Evolutionary conservation across 148 eudicot genomes (phyloP).

Genomic region (Nepenthes mirabilis): DNA sequence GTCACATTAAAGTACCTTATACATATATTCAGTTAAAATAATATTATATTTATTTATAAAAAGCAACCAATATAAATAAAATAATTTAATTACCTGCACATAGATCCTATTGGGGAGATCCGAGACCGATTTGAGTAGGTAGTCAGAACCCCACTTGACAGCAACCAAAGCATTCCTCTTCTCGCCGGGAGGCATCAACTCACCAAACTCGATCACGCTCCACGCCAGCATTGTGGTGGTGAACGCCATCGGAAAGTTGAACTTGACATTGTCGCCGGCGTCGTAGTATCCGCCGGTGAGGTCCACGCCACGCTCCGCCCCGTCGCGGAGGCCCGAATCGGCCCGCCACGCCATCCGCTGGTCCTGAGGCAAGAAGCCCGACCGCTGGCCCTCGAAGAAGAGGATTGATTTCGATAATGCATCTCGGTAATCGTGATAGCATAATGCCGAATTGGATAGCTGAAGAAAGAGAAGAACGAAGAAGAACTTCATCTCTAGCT

Average conservation of each 20-base stretch:
- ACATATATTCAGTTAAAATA: no score
- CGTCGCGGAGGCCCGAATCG: slow-evolving; percentile 32
- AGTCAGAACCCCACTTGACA: slow-evolving; percentile 42
- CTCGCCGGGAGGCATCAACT: slow-evolving; percentile 34
- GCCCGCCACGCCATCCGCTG: slow-evolving; percentile 30
- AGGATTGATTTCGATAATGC: slow-evolving; percentile 37
- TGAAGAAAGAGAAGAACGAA: not conserved
- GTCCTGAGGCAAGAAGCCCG: slow-evolving; percentile 32
- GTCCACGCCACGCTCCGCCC: slow-evolving; percentile 16
- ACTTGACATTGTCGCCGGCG: slow-evolving; percentile 65
- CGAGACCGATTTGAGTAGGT: slow-evolving; percentile 39
- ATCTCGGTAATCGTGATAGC: slow-evolving; percentile 19
- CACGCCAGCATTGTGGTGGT: slow-evolving; percentile 58
- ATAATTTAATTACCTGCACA: slow-evolving; percentile 28
- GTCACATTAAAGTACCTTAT: no score
- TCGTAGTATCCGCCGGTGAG: slow-evolving; percentile 49
- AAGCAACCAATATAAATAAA: no score
- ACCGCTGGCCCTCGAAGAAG: slow-evolving; percentile 51
- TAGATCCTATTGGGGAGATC: slow-evolving; percentile 28
- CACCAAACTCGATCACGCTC: slow-evolving; percentile 41
- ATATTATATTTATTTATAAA: no score
- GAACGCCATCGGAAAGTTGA: slow-evolving; percentile 60
- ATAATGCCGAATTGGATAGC: not conserved
- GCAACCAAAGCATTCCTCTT: slow-evolving; percentile 39
- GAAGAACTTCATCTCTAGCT: not conserved